Percentiles rank a stretch among this genome's conserved stretches.
Evolutionary conservation across 2,329 filamentous ascomycete species (phyloP).

Genomic region (Ophiostoma ulmi): DNA sequence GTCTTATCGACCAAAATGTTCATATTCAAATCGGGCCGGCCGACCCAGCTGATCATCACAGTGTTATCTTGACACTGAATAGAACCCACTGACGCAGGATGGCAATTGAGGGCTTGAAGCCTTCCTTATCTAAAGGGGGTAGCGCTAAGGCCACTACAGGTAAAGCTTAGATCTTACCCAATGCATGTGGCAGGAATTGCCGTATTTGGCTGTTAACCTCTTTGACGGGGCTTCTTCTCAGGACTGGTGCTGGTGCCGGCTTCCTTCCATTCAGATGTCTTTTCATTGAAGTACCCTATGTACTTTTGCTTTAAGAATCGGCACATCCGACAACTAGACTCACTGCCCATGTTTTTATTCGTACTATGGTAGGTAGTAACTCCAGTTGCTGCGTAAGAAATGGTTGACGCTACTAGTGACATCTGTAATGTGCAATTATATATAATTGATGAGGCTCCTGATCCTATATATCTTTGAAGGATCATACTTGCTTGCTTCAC

Average conservation of each 20-base stretch:
- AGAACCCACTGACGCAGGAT: not conserved
- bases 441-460: no score
- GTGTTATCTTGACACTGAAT: not conserved
- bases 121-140: not conserved
- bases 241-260: no score
- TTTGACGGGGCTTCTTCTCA: not conserved
- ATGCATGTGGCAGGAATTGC: not conserved
- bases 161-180: not conserved
- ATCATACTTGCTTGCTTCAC: not conserved
- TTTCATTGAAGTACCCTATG: not conserved
- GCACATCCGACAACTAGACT: not conserved
- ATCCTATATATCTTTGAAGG: no score
- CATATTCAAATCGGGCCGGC: not conserved
- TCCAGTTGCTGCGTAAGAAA: no score
- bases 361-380: not conserved
- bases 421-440: not conserved
- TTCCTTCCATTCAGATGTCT: not conserved
- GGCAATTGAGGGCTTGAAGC: not conserved
- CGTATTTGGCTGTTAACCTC: not conserved
- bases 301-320: not conserved
- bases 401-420: no score
- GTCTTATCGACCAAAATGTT: not conserved
- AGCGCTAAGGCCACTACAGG: not conserved
- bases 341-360: not conserved
- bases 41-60: not conserved